Percentiles rank a stretch among this genome's conserved stretches.
These are phyloP conservation scores for Platanthera zijinensis DNA, from an alignment of 106 monocot species.

Conservation along the genomic window DNA sequence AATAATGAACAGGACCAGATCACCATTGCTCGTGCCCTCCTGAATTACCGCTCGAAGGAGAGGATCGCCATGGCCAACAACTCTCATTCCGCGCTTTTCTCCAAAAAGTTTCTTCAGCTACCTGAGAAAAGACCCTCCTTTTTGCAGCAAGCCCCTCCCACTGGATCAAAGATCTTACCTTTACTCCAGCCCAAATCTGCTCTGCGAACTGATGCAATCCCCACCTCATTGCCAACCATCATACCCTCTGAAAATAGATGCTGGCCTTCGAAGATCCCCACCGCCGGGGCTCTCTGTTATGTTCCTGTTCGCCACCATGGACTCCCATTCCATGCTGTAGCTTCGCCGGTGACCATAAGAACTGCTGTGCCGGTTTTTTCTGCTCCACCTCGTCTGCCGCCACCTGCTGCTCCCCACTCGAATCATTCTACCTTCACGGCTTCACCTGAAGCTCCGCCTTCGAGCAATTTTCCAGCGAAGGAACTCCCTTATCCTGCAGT, in stretches of 20 bases:
- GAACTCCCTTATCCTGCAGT: no score
- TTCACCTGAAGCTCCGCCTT: no score
- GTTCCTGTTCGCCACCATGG: conserved; percentile 47
- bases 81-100: conserved; percentile 49
- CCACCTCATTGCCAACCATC: neutral
- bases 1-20: conserved; percentile 97
- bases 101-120: conserved; percentile 59
- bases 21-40: conserved; percentile 71
- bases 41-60: conserved; percentile 80
- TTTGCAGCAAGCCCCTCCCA: conserved; percentile 10
- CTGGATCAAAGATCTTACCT: conserved; percentile 78
- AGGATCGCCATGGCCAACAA: conserved; percentile 72
- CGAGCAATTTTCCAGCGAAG: no score
- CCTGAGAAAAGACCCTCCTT: conserved; percentile 30
- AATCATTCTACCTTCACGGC: no score
- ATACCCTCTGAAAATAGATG: neutral
- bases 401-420: neutral
- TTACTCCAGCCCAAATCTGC: conserved; percentile 54
- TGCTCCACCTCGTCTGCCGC: conserved; percentile 32
- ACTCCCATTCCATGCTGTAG: conserved; percentile 53
- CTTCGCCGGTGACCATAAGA: conserved; percentile 84
- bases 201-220: conserved; percentile 3
- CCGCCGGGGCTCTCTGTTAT: conserved; percentile 56
- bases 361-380: conserved; percentile 81
- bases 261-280: conserved; percentile 51